These are phyloP conservation scores for Claviceps sorghi DNA, from an alignment of 2,329 filamentous ascomycete species.

Conservation along the genomic window DNA sequence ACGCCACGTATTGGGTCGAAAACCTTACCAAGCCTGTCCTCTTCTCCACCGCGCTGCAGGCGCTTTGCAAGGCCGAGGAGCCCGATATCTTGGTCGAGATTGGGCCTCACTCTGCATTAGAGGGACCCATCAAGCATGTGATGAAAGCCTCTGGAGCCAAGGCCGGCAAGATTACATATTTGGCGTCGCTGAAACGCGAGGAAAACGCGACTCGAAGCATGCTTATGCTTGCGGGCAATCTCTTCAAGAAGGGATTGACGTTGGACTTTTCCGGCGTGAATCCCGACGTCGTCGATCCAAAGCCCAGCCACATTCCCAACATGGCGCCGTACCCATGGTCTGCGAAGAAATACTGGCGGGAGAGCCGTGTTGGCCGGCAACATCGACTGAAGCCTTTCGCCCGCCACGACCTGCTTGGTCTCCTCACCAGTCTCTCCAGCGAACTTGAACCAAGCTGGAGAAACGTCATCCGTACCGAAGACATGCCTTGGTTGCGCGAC, in stretches of 20 bases:
- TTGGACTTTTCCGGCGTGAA: slow-evolving; percentile 11
- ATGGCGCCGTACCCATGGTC: slow-evolving; percentile 35
- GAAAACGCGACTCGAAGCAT: not conserved
- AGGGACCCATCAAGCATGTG: slow-evolving; percentile 36
- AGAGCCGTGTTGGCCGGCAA: slow-evolving; percentile 27
- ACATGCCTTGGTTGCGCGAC: slow-evolving; percentile 42
- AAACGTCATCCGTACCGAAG: slow-evolving; percentile 30
- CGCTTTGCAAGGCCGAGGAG: slow-evolving; percentile 17
- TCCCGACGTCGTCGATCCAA: slow-evolving; percentile 18
- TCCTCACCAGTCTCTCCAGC: slow-evolving; percentile 28
- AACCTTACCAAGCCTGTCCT: slow-evolving; percentile 26
- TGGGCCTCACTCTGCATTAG: not conserved
- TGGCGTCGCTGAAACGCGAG: not conserved
- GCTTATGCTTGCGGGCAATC: slow-evolving; percentile 20
- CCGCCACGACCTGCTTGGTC: slow-evolving; percentile 32
- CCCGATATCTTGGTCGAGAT: slow-evolving; percentile 23
- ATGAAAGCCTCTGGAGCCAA: slow-evolving; percentile 6
- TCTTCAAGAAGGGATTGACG: slow-evolving; percentile 15
- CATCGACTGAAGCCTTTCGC: slow-evolving; percentile 26
- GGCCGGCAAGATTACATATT: not conserved
- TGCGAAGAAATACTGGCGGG: slow-evolving; percentile 32
- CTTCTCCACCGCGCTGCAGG: slow-evolving; percentile 23
- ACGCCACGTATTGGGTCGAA: slow-evolving; percentile 30
- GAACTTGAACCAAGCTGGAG: slow-evolving; percentile 34
- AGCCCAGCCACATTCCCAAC: slow-evolving; percentile 22